Evolutionary conservation across 2,329 filamentous ascomycete species (phyloP), one percentile per base, ranked within the genome.

Genomic region (Aspergillus awamori): DNA sequence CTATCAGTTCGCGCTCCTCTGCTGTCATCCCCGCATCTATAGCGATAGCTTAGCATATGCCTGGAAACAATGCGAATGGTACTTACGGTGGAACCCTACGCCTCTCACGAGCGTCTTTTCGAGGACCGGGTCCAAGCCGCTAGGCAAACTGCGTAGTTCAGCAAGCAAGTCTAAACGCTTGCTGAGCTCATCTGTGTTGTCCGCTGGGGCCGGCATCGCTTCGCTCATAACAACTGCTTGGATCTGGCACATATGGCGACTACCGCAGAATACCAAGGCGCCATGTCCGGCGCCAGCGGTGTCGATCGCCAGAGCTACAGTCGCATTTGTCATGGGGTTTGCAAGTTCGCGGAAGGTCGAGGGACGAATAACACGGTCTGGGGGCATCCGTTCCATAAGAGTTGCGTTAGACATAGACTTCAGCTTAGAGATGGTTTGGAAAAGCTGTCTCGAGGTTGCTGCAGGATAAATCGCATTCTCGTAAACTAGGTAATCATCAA

Each of bases 401-500:
- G 74, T 67, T 64, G 61, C 63, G 6, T 64, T 70, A 52, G 77
- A 60, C 56, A 61, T 53, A 6, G 65, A 65, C 22, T 68, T 80
- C 11, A 86, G 71, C 62, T 86, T 84, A 8, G 80, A 82, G 10
- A 84, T 83, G 11, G 83, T 86, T 63, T 85, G 85, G 43, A 87
- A 82, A 43, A 89, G 78, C 53, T 79, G 82, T 53, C 81, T 83
- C 8, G 85, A 86, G n/a, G 79, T 84, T 30, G 83, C 82, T 20
- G 86, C 85, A 4, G 84, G 82, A 67, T 91, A 92, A 8, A 92
- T 82, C 5, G 82, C 82, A 60, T 89, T 86, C 49, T 92, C 88
- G 70, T 87, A 89, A 4, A 92, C 89, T 0, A 93, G 79, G 69
- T 91, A 85, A 68, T 93, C 90, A 55, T 91, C 84, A 22, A 93